Evolutionary conservation across 345 rosid genomes (phyloP).

Genomic region (Pugionium dolabratum): DNA sequence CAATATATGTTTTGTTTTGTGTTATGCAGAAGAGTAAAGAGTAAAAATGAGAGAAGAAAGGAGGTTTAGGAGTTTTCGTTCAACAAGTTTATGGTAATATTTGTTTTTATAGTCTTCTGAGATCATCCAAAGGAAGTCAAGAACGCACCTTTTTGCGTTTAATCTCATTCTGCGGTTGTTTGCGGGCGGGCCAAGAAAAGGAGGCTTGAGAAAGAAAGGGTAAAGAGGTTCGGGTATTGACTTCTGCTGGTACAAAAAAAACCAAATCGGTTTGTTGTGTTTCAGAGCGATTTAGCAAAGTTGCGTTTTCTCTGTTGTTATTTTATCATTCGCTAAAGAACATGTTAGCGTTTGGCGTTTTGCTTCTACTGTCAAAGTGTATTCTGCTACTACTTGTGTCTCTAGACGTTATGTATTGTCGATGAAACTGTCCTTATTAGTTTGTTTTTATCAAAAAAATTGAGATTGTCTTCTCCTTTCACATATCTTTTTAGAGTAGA

Average conservation of each 20-base stretch:
- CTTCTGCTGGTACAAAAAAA: conserved; percentile 43
- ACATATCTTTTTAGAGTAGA: background rate
- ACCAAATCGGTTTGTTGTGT: conserved; percentile 19
- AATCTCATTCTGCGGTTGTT: conserved; percentile 42
- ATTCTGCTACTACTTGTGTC: conserved; percentile 6
- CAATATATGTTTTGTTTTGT: conserved; percentile 9
- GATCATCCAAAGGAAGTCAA: conserved; percentile 64
- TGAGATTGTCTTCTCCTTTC: conserved; percentile 6
- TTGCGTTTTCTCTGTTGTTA: conserved; percentile 23
- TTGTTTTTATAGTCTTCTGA: conserved; percentile 20
- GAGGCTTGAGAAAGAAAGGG: conserved; percentile 37
- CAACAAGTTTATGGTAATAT: conserved; percentile 12
- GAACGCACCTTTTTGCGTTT: conserved; percentile 73
- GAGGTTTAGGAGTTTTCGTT: conserved; percentile 17
- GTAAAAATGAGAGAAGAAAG: background rate
- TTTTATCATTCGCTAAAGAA: conserved; percentile 22
- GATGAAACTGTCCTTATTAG: conserved; percentile 23
- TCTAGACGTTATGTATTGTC: background rate
- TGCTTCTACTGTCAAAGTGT: conserved; percentile 27
- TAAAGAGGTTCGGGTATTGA: conserved; percentile 54
- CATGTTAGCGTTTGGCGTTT: conserved; percentile 28
- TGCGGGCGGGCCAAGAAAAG: conserved; percentile 9
- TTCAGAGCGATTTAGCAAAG: background rate
- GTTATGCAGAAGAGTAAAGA: conserved; percentile 16
- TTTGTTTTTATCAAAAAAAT: background rate